Percentiles rank a stretch among this genome's conserved stretches.
Evolutionary conservation across 176 grass and related monocot genomes (phyloP).

Genomic region (Puccinellia tenuiflora): DNA sequence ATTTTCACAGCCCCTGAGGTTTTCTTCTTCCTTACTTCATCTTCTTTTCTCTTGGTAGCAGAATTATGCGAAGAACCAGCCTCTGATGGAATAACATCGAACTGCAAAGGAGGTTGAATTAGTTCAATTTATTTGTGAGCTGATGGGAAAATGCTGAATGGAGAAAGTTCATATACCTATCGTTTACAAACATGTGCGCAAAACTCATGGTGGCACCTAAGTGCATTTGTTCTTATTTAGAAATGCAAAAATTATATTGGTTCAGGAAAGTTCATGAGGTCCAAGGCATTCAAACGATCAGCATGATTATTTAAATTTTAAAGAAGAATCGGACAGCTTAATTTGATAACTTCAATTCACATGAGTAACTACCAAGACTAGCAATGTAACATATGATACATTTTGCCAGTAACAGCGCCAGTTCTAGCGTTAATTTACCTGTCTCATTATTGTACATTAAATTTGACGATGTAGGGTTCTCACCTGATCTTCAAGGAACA

Average conservation of each 20-base stretch:
- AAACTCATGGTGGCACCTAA: background rate
- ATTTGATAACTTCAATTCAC: background rate
- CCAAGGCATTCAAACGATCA: background rate
- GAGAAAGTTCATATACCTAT: background rate
- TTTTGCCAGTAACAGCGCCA: background rate
- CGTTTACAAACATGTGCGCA: background rate
- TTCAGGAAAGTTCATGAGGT: background rate
- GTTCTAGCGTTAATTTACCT: background rate
- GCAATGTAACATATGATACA: background rate
- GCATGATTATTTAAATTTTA: background rate
- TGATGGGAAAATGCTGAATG: background rate
- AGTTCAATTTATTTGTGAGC: conserved; percentile 19
- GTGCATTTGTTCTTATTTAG: conserved; percentile 16
- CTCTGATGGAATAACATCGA: conserved; percentile 90
- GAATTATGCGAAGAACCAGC: conserved; percentile 68
- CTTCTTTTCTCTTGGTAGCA: conserved; percentile 61
- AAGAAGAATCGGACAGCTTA: background rate
- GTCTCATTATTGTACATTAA: background rate
- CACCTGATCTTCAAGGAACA: conserved; percentile 99
- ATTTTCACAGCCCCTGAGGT: conserved; percentile 71
- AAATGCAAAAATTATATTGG: conserved; percentile 1
- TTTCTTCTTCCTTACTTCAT: conserved; percentile 61
- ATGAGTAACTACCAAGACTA: background rate
- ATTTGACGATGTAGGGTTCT: background rate
- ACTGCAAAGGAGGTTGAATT: conserved; percentile 48